phyloP scores from a whole-genome alignment of 805 yeast genomes.

The Saccharomycopsis fibuligera region DNA sequence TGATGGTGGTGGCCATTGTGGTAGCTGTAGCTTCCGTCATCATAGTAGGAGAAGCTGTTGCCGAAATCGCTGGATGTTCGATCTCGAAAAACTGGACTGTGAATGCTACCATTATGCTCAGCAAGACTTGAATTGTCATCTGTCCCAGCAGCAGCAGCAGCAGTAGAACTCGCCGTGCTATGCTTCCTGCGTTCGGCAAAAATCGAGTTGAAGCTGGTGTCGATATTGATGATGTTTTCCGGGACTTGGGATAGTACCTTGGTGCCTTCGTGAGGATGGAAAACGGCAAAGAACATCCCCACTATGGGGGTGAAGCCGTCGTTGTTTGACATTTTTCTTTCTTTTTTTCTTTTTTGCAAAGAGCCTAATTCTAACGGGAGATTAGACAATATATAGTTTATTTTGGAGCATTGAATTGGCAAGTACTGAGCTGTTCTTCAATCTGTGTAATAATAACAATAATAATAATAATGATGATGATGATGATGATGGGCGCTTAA shows the following conservation, averaged over 20 bases:
- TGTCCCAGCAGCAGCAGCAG: not conserved
- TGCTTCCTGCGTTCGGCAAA: too few species aligned
- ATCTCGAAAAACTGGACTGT: too few species aligned
- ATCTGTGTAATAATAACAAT: too few species aligned
- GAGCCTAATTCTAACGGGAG: too few species aligned
- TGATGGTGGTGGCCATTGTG: not conserved
- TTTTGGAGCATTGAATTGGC: too few species aligned
- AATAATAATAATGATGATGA: not conserved
- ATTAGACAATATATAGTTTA: too few species aligned
- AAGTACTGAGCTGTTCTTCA: too few species aligned
- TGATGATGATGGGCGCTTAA: not conserved
- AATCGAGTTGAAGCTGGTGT: not conserved
- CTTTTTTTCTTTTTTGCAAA: too few species aligned
- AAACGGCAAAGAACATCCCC: conserved; percentile 83
- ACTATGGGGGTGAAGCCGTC: conserved; percentile 81
- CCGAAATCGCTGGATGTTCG: too few species aligned
- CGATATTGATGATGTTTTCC: conserved; percentile 12
- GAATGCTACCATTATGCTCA: not conserved
- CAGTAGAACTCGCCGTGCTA: not conserved
- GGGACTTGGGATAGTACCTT: conserved; percentile 91
- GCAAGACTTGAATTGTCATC: not conserved
- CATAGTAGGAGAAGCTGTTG: too few species aligned
- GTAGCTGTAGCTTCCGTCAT: too few species aligned
- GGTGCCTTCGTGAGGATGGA: conserved; percentile 94
- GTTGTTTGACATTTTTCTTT: conserved; percentile 13